phyloP scores from a whole-genome alignment of 2,329 filamentous ascomycete genomes.

The Bipolaris zeicola region DNA sequence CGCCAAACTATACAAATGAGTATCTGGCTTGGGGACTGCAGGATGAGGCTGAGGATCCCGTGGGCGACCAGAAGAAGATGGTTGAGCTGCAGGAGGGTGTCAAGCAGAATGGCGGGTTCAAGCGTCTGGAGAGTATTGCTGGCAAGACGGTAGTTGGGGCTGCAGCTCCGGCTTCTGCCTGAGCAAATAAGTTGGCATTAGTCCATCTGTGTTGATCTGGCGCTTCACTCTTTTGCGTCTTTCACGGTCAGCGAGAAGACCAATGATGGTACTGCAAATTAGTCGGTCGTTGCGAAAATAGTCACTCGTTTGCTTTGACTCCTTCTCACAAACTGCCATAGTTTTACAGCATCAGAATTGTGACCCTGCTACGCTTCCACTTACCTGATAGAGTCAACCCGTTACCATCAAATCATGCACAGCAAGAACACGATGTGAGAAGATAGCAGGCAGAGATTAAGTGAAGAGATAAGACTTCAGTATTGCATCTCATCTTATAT shows the following conservation, averaged over 20 bases:
- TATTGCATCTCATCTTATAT: not conserved
- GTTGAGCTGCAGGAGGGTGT: conserved; percentile 70
- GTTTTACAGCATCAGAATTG: no score
- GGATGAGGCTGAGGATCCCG: conserved; percentile 68
- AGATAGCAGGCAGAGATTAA: not conserved
- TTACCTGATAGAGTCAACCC: not conserved
- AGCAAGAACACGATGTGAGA: not conserved
- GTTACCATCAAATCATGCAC: not conserved
- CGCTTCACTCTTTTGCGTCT: conserved; percentile 8
- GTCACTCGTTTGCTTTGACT: not conserved
- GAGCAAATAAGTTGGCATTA: not conserved
- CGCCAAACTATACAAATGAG: conserved; percentile 76
- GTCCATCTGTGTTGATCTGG: not conserved
- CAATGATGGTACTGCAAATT: not conserved
- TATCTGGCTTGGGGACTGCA: conserved; percentile 71
- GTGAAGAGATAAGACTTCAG: not conserved
- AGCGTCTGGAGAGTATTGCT: conserved; percentile 48
- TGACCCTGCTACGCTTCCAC: not conserved
- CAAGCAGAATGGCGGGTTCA: conserved; percentile 68
- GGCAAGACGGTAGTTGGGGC: conserved; percentile 24
- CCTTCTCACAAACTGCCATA: not conserved
- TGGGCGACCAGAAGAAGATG: conserved; percentile 77
- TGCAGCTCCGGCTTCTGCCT: conserved; percentile 17
- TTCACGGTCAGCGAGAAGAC: not conserved
- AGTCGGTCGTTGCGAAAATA: not conserved